Evolutionary conservation across 305 asterid species (phyloP).

Genomic region (Fraxinus xanthoxyloides): DNA sequence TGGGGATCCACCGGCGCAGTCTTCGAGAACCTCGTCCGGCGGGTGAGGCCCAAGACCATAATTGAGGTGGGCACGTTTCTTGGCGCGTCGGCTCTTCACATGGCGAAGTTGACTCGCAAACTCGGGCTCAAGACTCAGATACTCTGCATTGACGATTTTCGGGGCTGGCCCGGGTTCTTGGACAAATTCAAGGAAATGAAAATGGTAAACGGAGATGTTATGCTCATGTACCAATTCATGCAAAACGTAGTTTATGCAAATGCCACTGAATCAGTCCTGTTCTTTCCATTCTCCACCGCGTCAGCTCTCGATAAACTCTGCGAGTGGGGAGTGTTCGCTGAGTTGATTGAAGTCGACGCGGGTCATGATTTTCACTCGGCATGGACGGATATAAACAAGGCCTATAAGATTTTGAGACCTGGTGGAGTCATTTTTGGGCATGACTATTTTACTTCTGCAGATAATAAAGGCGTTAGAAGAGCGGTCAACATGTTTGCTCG

Average conservation of each 20-base stretch:
- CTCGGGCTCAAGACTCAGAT: slow-evolving; percentile 41
- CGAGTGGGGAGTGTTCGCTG: slow-evolving; percentile 52
- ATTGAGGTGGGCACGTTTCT: slow-evolving; percentile 58
- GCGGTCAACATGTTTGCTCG: slow-evolving; percentile 50
- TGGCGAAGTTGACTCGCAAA: slow-evolving; percentile 35
- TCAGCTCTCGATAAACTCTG: slow-evolving; percentile 45
- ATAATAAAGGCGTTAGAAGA: slow-evolving; percentile 44
- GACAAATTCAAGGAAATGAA: slow-evolving; percentile 29
- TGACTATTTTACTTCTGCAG: slow-evolving; percentile 36
- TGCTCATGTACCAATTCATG: slow-evolving; percentile 50
- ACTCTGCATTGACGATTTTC: slow-evolving; percentile 56
- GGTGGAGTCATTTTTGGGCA: slow-evolving; percentile 55
- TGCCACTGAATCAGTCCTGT: slow-evolving; percentile 32
- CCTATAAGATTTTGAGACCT: slow-evolving; percentile 37
- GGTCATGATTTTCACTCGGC: slow-evolving; percentile 60
- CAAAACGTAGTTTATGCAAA: slow-evolving; percentile 40
- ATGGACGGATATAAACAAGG: slow-evolving; percentile 51
- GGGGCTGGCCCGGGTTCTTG: slow-evolving; percentile 62
- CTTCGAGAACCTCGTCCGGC: slow-evolving; percentile 45
- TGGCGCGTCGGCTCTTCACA: slow-evolving; percentile 64
- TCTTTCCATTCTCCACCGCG: slow-evolving; percentile 45
- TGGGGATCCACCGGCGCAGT: slow-evolving; percentile 61
- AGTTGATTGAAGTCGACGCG: slow-evolving; percentile 53
- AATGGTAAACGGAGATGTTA: slow-evolving; percentile 44
- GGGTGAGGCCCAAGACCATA: slow-evolving; percentile 42